Evolutionary conservation across 228 moss, liverwort and hornwort species (phyloP), one percentile per base, ranked within the genome.

Genomic region (Sphagnum fallax): DNA sequence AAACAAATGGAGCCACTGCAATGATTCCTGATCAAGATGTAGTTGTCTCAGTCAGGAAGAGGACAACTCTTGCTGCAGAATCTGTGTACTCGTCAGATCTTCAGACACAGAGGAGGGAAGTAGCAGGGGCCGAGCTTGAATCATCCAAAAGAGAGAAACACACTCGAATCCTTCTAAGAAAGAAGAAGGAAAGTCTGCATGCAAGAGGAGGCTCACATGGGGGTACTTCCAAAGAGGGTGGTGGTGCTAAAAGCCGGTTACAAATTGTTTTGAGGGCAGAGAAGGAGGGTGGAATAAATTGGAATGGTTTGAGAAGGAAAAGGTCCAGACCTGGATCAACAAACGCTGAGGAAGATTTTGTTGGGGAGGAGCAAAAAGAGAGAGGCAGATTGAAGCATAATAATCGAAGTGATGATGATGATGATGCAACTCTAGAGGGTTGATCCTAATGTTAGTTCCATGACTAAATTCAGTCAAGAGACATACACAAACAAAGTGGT

Each of bases 261-360:
- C 77, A 70, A 81, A 69, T 80, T 18, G 70, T 80, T 66, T 52
- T 80, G 52, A 71, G 75, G 73, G 68, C 53, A 74, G 87, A 86
- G 47, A 74, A 81, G 62, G 75, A 48, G 65, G 76, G 49, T 18
- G 76, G 32, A 32, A 32, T 74, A 60, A 90, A 87, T 48, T 95
- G 95, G 95, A 92, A 95, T 77, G 92, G 95, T 4, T 67, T 95
- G 70, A 92, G 85, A 76, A 90, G 95, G 62, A 95, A 91, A 78
- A 79, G 95, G 62, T 95, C 95, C n/a, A 85, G 83, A 70, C 92
- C 80, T 11, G 83, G 80, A 71, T 67, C 68, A 62, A 61, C 63
- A 51, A 47, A 69, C 67, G 49, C 67, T 12, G 80, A 86, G 48
- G 80, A 74, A 50, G 65, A 59, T 3, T 6, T 10, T 8, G 75